These are phyloP conservation scores for Apiotrichum montevideense DNA, from an alignment of 1,284 basidiomycete genomes.

Conservation along the genomic window DNA sequence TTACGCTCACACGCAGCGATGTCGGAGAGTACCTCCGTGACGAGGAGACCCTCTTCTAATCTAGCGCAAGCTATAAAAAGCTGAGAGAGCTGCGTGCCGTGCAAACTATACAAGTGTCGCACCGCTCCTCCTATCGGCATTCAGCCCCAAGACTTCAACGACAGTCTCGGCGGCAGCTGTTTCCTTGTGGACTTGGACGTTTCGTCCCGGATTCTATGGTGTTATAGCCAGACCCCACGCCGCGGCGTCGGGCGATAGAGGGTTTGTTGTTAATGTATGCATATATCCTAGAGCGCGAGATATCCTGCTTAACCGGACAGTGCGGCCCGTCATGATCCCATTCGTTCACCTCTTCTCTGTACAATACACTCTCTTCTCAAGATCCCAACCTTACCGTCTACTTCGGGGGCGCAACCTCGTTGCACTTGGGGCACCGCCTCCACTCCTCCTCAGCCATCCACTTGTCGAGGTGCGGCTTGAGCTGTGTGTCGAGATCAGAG, in stretches of 20 bases:
- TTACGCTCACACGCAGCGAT: conserved; percentile 54
- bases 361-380: too few relatives aligned
- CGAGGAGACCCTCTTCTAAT: conserved; percentile 58
- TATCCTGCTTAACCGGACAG: too few relatives aligned
- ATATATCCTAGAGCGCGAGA: conserved; percentile 7
- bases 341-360: too few relatives aligned
- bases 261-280: conserved; percentile 20
- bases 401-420: conserved; percentile 54
- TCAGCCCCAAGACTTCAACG: too few relatives aligned
- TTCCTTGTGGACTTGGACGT: too few relatives aligned
- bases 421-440: conserved; percentile 66
- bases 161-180: too few relatives aligned
- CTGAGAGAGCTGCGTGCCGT: too few relatives aligned
- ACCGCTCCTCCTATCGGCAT: too few relatives aligned
- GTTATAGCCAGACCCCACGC: neutral
- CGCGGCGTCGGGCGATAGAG: neutral
- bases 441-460: conserved; percentile 61
- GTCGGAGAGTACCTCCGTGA: conserved; percentile 94
- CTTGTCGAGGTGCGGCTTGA: conserved; percentile 81
- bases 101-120: too few relatives aligned
- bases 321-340: too few relatives aligned
- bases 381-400: neutral
- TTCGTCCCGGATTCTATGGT: too few relatives aligned
- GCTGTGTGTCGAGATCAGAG: conserved; percentile 84
- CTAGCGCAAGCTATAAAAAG: too few relatives aligned